Base-by-base conservation (phyloP, 1,284 basidiomycete genomes). In the Cutaneotrichosporon daszewskae region DNA sequence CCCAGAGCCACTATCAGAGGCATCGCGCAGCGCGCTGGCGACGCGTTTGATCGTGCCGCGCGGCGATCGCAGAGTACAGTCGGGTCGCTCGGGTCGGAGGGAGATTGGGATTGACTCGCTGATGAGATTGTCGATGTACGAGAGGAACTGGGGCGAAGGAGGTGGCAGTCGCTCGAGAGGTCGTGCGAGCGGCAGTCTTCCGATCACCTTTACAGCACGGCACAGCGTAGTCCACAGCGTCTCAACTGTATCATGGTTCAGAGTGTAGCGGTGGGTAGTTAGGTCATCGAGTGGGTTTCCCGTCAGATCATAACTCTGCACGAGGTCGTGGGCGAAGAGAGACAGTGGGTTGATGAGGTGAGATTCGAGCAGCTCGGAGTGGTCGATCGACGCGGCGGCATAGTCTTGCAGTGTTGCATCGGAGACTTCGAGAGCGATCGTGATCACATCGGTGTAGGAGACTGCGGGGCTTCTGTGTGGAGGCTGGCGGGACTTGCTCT, bases 271-370 rank as follows among this genome's bases (percentile, higher is more conserved):
- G 6, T 26, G 32, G 7, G 13, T 29, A 5, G 17, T 18, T 5
- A 22, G 19, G 14, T 39, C 28, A 16, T 17, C 12, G 9, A 16
- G n/a, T 5, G 28, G 28, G 19, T 17, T 3, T 3, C 18, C 27
- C 12, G 19, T 31, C 10, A 16, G 14, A 20, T 22, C 20, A 18
- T 31, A 22, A 13, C 27, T 31, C 11, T 16, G 27, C 23, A 25
- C 16, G 26, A 42, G 13, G 9, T 42, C 27, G 34, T 42, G 33
- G n/a, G 14, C 14, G 11, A 42, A 22, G 3, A 42, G 40, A 10
- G 13, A 26, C 1, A 13, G 18, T 6, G 19, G 17, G 12, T 36
- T 16, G 17, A 31, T 13, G 10, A 12, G 13, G 13, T 36, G 3
- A 9, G 12, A 8, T n/a, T 19, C 33, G n/a, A 31, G 4, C 7